Conservation (phyloP, 495 filamentous ascomycete genomes). For the Pseudomonodictys pantanalensis region DNA sequence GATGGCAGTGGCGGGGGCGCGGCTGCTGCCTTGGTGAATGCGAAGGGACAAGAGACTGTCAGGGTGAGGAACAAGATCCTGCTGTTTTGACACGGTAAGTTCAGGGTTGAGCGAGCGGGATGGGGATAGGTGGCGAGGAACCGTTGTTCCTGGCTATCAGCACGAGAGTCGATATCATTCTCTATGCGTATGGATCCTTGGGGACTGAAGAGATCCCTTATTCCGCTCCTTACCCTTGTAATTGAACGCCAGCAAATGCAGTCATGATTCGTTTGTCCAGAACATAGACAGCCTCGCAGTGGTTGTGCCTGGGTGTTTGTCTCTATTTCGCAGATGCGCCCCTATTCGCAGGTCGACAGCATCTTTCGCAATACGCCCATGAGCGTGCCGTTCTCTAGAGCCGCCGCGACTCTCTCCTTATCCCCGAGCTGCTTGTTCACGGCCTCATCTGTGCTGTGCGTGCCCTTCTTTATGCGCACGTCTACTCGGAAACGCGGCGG, state of each 20-base stretch:
- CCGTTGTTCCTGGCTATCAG: no score
- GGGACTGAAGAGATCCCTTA: no score
- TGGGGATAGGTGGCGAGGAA: no score
- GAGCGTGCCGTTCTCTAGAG: conserved; percentile 87
- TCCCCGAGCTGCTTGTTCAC: conserved; percentile 95
- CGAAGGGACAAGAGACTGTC: not conserved
- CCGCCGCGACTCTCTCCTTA: conserved; percentile 94
- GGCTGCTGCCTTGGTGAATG: not conserved
- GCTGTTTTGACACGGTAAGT: not conserved
- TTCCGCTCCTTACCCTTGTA: no score
- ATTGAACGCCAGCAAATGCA: no score
- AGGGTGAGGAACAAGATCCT: not conserved
- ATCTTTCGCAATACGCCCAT: conserved; percentile 88
- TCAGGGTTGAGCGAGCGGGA: no score
- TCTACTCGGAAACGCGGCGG: conserved; percentile 92
- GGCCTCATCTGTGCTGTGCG: conserved; percentile 89
- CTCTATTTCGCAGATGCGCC: no score
- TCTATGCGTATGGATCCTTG: no score
- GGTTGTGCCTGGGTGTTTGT: no score
- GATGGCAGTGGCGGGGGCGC: not conserved
- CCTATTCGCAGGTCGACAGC: conserved; percentile 71
- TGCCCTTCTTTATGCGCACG: conserved; percentile 90
- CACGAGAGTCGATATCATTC: no score
- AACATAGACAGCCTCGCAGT: no score
- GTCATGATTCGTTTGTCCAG: no score